Base-by-base conservation (phyloP, 2,329 filamentous ascomycete genomes). In the Fusarium stilboides region DNA sequence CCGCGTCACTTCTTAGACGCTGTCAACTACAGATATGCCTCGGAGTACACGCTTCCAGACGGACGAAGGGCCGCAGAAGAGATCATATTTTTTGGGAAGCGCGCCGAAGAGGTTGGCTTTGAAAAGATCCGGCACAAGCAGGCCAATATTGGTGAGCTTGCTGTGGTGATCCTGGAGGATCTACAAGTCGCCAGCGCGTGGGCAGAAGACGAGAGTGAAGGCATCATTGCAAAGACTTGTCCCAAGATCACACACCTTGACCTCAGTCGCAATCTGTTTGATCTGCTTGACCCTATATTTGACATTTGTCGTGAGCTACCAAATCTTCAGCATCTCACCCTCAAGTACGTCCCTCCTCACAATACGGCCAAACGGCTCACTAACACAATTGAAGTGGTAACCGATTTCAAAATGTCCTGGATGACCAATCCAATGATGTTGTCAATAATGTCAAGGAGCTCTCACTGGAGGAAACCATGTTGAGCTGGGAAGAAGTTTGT, bases 51-150 rank as follows among this genome's bases (percentile, higher is more conserved):
- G 12, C 68, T 74, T 17, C 65, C 76, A 26, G 75, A 80, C 14
- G 77, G 81, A 9, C 84, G 85, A 9, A 72, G 72, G 31, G 62
- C 74, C 8, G 76, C 73, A 10, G 72, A 74, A 3, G 84, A 88
- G 49, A 91, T 97, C 66, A 81, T 85, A 56, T 91, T 85, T 85
- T 97, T 84, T 81, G 92, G 80, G 37, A 98, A 98, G 80, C 87
- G 94, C 19, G 95, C 93, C 7, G 92, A 98, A 81, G 95, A 98
- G 81, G 89, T 98, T 34, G 96, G 96, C 31, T 98, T 98, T 73
- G 94, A 97, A 72, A 98, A 98, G 84, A 93, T 98, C 70, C 89
- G 92, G 43, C 87, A 87, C 70, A 89, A 94, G 79, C 90, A 97
- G 75, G 91, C 94, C 71, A 85, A 91, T 75, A 84, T 98, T 33